These are phyloP conservation scores for Mycena indigotica DNA, from an alignment of 768 basidiomycete genomes.

Conservation along the genomic window DNA sequence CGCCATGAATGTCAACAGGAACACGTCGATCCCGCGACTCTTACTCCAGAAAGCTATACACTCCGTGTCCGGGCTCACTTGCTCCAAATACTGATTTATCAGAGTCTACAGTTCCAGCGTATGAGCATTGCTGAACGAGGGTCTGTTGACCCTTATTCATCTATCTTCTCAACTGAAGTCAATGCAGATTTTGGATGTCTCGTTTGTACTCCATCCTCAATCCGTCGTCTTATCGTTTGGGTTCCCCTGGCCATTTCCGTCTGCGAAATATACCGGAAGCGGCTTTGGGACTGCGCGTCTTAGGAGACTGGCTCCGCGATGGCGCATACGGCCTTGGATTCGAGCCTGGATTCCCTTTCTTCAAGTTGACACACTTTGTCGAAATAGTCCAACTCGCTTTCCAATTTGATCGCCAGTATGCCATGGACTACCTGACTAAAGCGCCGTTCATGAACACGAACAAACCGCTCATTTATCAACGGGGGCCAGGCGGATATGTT, in stretches of 20 bases:
- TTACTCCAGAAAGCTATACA: constrained; percentile 38
- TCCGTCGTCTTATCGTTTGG: constrained; percentile 50
- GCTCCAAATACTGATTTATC: constrained; percentile 51
- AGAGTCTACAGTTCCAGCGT: constrained; percentile 28
- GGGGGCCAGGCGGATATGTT: constrained; percentile 21
- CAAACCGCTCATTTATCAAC: constrained; percentile 23
- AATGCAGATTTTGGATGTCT: constrained; percentile 47
- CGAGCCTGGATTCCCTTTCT: constrained; percentile 27
- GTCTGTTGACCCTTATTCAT: constrained; percentile 12
- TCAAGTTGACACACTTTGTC: constrained; percentile 44
- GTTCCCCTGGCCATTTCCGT: constrained; percentile 41
- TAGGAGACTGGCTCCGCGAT: constrained; percentile 50
- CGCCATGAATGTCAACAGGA: constrained; percentile 35
- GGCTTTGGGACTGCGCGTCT: constrained; percentile 34
- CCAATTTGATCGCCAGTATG: constrained; percentile 37
- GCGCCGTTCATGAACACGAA: constrained; percentile 29
- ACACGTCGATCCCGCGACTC: constrained; percentile 32
- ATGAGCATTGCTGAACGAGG: constrained; percentile 24
- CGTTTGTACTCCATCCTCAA: constrained; percentile 52
- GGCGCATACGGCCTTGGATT: constrained; percentile 39
- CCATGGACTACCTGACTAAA: constrained; percentile 37
- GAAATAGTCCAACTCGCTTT: constrained; percentile 41
- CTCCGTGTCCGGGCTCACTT: constrained; percentile 46
- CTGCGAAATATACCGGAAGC: constrained; percentile 42
- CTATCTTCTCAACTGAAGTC: constrained; percentile 2